A percentile compares a stretch with the other conserved stretches of the same genome.
These are phyloP conservation scores for Yueomyces sinensis DNA, from an alignment of 805 yeast species.

Conservation along the genomic window DNA sequence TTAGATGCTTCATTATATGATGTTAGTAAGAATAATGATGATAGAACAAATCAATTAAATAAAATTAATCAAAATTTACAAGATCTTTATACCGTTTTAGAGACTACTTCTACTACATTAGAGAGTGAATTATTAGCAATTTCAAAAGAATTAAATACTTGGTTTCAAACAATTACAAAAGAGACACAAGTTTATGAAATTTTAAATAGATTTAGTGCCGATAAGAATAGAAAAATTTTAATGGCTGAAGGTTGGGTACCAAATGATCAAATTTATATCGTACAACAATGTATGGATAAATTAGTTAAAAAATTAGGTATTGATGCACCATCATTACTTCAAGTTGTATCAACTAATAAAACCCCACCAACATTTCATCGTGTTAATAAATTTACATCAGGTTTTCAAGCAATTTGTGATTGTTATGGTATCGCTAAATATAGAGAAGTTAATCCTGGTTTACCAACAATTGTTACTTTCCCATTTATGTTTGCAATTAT, in stretches of 20 bases:
- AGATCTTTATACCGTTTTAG: constrained; percentile 37
- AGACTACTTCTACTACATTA: constrained; percentile 38
- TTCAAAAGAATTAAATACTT: constrained; percentile 43
- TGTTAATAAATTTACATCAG: constrained; percentile 54
- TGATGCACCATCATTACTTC: constrained; percentile 34
- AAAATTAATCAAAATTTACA: constrained; percentile 29
- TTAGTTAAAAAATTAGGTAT: constrained; percentile 21
- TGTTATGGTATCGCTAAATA: constrained; percentile 72
- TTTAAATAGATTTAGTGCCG: constrained; percentile 57
- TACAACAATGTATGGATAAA: constrained; percentile 33
- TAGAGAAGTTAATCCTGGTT: constrained; percentile 63
- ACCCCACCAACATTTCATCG: constrained; percentile 63
- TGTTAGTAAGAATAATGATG: constrained; percentile 31
- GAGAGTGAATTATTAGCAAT: constrained; percentile 55
- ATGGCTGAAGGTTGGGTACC: constrained; percentile 74
- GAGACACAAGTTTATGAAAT: constrained; percentile 48
- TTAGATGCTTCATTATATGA: constrained; percentile 49
- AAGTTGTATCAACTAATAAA: constrained; percentile 49
- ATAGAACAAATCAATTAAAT: constrained; percentile 26
- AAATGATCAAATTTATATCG: constrained; percentile 32
- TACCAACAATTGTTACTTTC: constrained; percentile 61
- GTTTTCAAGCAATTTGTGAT: constrained; percentile 58
- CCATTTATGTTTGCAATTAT: constrained; percentile 76
- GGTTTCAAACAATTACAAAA: constrained; percentile 41
- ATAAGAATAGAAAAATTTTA: constrained; percentile 47